Evolutionary conservation across 192 early-diverging fungal genomes (phyloP).

Genomic region (Backusella westeae): DNA sequence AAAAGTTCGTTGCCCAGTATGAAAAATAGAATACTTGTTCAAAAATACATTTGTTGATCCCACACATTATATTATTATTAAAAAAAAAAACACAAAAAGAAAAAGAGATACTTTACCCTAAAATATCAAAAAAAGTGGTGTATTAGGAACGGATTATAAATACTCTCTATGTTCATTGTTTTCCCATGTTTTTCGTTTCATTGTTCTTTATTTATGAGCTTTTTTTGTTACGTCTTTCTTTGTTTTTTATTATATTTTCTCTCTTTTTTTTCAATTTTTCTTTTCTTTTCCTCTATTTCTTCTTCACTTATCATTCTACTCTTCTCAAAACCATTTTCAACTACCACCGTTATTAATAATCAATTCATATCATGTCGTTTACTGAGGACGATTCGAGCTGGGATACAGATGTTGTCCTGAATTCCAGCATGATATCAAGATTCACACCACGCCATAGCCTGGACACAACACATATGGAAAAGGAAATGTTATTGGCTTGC

Average conservation of each 20-base stretch:
- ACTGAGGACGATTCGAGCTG: not conserved
- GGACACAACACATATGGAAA: not conserved
- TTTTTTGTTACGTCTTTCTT: not conserved
- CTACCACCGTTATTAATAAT: not conserved
- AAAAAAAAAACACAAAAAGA: not conserved
- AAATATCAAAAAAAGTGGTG: not conserved
- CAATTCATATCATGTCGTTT: not conserved
- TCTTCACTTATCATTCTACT: not conserved
- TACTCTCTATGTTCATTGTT: not conserved
- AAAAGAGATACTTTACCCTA: not conserved
- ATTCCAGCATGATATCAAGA: not conserved
- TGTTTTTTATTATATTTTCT: not conserved
- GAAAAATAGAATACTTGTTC: constrained; percentile 5
- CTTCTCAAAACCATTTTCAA: not conserved
- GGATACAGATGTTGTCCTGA: not conserved
- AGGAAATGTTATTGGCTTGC: not conserved
- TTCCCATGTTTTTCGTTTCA: not conserved
- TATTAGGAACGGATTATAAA: not conserved
- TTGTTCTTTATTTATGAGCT: not conserved
- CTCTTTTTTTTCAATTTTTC: not conserved
- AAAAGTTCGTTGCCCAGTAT: constrained; percentile 49
- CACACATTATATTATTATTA: not conserved
- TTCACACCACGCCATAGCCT: not conserved
- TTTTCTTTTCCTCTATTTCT: not conserved
- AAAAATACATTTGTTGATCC: not conserved